Conservation (phyloP, 768 basidiomycete genomes). For the Lactarius quietus region DNA sequence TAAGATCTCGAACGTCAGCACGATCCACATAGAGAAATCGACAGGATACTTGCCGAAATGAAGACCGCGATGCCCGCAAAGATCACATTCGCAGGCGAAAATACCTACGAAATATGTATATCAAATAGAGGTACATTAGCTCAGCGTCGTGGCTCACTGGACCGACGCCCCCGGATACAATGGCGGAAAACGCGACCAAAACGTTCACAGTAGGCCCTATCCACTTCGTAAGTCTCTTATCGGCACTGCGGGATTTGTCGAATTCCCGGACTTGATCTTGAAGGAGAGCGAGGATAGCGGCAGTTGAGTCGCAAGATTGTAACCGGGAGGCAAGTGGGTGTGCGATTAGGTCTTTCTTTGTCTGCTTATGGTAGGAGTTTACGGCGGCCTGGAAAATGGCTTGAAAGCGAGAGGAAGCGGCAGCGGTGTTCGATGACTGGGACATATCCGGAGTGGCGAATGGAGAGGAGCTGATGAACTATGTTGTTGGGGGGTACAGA, state of each 20-base stretch:
- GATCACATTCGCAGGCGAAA: neutral
- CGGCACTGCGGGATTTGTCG: neutral
- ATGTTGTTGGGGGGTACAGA: too few relatives aligned
- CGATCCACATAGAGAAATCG: neutral
- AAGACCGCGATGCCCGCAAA: neutral
- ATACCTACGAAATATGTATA: neutral
- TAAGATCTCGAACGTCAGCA: neutral
- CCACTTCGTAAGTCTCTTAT: neutral
- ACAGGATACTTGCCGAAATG: neutral
- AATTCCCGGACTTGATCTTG: neutral
- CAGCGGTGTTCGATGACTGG: neutral
- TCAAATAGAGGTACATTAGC: neutral
- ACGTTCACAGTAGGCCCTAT: neutral
- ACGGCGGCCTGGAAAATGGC: neutral
- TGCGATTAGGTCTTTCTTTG: neutral
- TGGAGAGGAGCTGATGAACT: neutral
- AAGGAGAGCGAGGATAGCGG: neutral
- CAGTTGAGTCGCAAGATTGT: neutral
- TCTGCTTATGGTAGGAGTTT: neutral
- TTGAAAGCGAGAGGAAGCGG: neutral
- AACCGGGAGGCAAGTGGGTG: neutral
- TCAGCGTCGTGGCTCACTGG: neutral
- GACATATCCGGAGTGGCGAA: neutral
- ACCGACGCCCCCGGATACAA: neutral
- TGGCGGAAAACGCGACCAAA: neutral